A percentile compares a stretch with the other conserved stretches of the same genome.
Conservation (phyloP, 2,329 filamentous ascomycete species). For the Microcera coccophila region DNA sequence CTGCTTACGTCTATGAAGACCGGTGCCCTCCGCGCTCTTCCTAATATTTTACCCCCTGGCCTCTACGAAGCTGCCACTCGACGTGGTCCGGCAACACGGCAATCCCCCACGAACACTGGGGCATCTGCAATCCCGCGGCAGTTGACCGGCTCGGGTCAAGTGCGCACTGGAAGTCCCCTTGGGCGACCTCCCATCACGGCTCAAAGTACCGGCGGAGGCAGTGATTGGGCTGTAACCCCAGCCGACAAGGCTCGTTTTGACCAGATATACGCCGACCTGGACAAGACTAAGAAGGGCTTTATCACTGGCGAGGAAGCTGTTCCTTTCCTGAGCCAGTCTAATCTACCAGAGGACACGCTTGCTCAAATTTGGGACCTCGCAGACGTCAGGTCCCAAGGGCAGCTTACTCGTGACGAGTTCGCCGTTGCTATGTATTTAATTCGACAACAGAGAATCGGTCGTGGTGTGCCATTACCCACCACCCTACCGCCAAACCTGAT, state of each 20-base stretch:
- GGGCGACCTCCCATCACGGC: conserved; percentile 43
- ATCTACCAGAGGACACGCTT: conserved; percentile 79
- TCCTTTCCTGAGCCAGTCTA: conserved; percentile 87
- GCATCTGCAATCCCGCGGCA: conserved; percentile 75
- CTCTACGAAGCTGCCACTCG: conserved; percentile 88
- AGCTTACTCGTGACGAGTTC: conserved; percentile 84
- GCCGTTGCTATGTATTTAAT: conserved; percentile 98
- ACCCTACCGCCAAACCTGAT: conserved; percentile 77
- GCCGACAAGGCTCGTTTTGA: conserved; percentile 87
- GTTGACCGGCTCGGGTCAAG: conserved; percentile 66
- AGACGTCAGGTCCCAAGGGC: conserved; percentile 87
- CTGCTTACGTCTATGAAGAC: conserved; percentile 88
- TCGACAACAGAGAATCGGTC: conserved; percentile 76
- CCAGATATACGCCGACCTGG: conserved; percentile 76
- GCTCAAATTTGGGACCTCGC: conserved; percentile 97
- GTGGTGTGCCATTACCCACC: conserved; percentile 61
- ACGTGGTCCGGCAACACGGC: conserved; percentile 47
- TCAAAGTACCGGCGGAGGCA: conserved; percentile 27
- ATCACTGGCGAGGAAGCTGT: conserved; percentile 95
- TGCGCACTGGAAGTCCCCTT: conserved; percentile 59
- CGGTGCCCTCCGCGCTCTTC: conserved; percentile 73
- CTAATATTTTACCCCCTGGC: conserved; percentile 74
- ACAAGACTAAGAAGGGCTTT: conserved; percentile 73
- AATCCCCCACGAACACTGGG: conserved; percentile 49
- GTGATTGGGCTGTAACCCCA: conserved; percentile 77